Evolutionary conservation across 768 basidiomycete species (phyloP).

Genomic region (Termitomyces sp.): DNA sequence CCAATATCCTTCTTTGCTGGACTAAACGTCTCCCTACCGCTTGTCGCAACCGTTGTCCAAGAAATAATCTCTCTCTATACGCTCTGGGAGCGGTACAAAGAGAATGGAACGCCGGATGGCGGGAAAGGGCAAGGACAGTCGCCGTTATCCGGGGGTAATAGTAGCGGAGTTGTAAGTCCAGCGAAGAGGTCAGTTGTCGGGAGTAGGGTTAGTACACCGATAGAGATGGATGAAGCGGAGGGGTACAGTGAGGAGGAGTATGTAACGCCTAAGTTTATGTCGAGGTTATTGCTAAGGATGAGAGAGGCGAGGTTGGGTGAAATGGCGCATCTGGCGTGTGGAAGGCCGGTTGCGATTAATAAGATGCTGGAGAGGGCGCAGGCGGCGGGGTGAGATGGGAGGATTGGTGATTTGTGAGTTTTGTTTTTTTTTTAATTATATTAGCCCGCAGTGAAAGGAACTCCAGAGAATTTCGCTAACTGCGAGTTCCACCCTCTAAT

Average conservation of each 20-base stretch:
- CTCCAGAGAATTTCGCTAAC: too few species aligned
- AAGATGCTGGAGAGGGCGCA: conserved; percentile 73
- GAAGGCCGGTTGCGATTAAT: conserved; percentile 57
- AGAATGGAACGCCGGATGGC: conserved; percentile 46
- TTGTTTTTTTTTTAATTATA: background rate
- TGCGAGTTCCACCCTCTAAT: too few species aligned
- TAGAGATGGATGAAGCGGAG: conserved; percentile 20
- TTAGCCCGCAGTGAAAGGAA: too few species aligned
- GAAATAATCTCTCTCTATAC: conserved; percentile 90
- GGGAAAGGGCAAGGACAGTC: conserved; percentile 24
- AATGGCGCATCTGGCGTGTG: conserved; percentile 45
- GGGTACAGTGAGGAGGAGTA: conserved; percentile 26
- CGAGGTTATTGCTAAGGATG: conserved; percentile 60
- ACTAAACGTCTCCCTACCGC: conserved; percentile 80
- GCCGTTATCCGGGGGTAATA: conserved; percentile 21
- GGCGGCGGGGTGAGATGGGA: conserved; percentile 43
- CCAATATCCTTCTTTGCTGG: conserved; percentile 80
- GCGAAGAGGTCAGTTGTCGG: conserved; percentile 25
- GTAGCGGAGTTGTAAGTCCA: conserved; percentile 18
- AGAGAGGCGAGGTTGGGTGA: conserved; percentile 62
- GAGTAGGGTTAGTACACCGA: conserved; percentile 28
- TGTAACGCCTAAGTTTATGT: conserved; percentile 59
- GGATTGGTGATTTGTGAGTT: background rate
- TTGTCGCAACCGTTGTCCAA: conserved; percentile 82
- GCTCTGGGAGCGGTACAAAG: conserved; percentile 83